Conservation (phyloP, 75 land plant species). For the Cupressus sempervirens region DNA sequence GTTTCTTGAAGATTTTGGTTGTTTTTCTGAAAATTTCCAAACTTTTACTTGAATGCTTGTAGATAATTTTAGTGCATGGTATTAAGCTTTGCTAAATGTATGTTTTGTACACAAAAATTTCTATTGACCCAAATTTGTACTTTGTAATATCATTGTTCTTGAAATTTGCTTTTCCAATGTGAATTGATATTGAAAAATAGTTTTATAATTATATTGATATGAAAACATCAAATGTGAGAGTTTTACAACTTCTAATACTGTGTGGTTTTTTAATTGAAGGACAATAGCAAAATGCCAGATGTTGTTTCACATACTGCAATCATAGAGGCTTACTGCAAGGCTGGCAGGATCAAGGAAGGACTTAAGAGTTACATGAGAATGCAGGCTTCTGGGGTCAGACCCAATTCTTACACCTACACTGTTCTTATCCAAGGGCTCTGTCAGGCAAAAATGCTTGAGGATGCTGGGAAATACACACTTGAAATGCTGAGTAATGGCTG, state of each 20-base stretch:
- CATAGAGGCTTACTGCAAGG: conserved; percentile 58
- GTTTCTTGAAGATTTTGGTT: too few relatives aligned
- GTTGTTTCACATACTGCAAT: conserved; percentile 74
- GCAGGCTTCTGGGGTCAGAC: conserved; percentile 56
- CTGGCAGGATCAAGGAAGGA: conserved; percentile 51
- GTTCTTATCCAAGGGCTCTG: conserved; percentile 58
- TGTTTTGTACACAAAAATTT: background rate
- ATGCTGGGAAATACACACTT: conserved; percentile 43
- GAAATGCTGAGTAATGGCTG: conserved; percentile 52
- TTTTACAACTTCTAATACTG: background rate
- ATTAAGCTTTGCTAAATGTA: background rate
- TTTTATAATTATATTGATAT: background rate
- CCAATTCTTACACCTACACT: conserved; percentile 58
- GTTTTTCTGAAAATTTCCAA: background rate
- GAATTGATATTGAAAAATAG: background rate
- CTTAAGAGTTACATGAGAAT: conserved; percentile 40
- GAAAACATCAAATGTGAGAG: background rate
- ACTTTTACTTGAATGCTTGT: background rate
- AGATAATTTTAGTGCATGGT: background rate
- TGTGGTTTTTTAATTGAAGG: conserved; percentile 17
- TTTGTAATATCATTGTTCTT: background rate
- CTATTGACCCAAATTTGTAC: background rate
- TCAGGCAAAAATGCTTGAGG: conserved; percentile 31
- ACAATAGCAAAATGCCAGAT: conserved; percentile 60
- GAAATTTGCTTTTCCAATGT: background rate